Conservation (phyloP, 257 asterid genomes). For the Lithospermum erythrorhizon region DNA sequence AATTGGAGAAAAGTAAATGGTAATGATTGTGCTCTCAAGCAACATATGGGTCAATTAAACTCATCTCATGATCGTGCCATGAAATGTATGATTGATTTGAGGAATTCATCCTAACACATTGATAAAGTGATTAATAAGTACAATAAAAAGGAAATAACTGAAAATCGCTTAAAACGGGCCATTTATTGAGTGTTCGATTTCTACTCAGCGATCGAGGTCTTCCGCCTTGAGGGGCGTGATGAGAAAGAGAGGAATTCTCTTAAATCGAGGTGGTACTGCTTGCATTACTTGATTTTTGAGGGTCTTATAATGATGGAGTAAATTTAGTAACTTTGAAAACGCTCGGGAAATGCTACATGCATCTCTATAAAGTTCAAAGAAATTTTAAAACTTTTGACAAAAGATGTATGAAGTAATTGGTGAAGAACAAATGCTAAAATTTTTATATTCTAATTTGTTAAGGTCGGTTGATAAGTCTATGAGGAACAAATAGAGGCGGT, state of each 20-base stretch:
- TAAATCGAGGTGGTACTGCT: constrained; percentile 6
- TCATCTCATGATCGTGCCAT: neutral
- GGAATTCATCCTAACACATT: neutral
- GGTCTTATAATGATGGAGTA: neutral
- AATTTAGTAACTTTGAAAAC: neutral
- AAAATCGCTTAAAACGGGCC: neutral
- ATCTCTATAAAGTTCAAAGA: constrained; percentile 1
- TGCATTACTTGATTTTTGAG: neutral
- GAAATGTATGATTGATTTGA: too few relatives aligned
- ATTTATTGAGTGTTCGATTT: too few relatives aligned
- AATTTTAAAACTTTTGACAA: neutral
- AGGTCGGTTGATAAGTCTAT: neutral
- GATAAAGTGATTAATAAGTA: neutral
- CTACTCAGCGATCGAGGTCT: neutral
- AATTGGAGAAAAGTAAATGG: neutral
- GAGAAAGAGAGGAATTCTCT: neutral
- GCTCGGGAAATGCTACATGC: constrained; percentile 3
- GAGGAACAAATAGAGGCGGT: constrained; percentile 3
- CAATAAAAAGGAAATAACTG: neutral
- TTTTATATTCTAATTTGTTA: constrained; percentile 3
- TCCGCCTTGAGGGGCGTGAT: constrained; percentile 2
- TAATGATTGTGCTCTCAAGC: neutral
- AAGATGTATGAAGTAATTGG: neutral
- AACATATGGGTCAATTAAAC: neutral
- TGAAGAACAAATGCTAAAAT: neutral